Base-by-base conservation (phyloP, 2,329 filamentous ascomycete species). In the Pseudopithomyces maydicus region DNA sequence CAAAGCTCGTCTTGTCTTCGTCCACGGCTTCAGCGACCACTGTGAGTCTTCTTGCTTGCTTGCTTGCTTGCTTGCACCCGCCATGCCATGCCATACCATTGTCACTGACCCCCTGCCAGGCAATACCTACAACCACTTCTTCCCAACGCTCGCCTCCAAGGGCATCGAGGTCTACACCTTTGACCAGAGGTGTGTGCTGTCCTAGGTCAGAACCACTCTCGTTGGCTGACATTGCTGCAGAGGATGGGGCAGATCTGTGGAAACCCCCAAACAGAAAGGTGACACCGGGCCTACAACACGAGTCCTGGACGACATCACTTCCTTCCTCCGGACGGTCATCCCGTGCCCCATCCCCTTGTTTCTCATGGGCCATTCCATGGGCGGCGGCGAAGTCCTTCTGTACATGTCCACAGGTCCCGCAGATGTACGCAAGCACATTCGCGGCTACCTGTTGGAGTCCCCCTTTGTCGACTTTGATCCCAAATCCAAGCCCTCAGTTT, bases 1-100 rank as follows among this genome's bases (percentile, higher is more conserved):
- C 54, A 85, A 84, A 68, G 92, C 92, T 35, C 90, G 90, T 64
- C 75, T 96, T 48, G 82, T 95, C 67, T 90, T 96, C 76, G 80
- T 97, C 61, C 93, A 97, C 78, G 93, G 93, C 68, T 97, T 93
- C 82, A 92, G 87, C 74, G 93, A 97, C 76, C 91, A 96, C 76
- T 81, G 81, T 81, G 72, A 61, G 73, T 59, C 36, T 29, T 4
- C 26, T 29, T 5, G 26, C 26, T 29, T 4, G 26, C 26, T 39
- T 29, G 26, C 26, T 39, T 29, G 26, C 26, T 29, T 5, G 26
- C 26, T 29, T 4, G 26, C 26, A 29, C 8, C 26, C 26, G 26
- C 26, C 26, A 29, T 29, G 26, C 26, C 26, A 29, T 29, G 26
- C 4, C 26, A 29, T 29, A n/a, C 4, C 42, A 20, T 6, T 12